phyloP scores from a whole-genome alignment of 2,329 filamentous ascomycete species.

The Lecanosticta acicola region DNA sequence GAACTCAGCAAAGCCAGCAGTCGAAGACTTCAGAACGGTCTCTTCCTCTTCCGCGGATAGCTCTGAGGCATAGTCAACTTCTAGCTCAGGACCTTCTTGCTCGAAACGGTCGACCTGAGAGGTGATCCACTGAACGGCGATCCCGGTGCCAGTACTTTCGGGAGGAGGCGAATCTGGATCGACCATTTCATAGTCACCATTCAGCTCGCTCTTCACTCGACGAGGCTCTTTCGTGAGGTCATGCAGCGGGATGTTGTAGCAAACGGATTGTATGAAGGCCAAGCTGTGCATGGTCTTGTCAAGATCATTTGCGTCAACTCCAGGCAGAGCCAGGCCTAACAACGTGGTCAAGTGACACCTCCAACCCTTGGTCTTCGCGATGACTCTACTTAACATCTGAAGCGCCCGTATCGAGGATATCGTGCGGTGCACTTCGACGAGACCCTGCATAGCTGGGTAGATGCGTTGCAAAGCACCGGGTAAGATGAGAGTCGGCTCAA shows the following conservation, averaged over 20 bases:
- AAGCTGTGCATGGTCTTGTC: conserved; percentile 94
- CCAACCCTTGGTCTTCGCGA: conserved; percentile 91
- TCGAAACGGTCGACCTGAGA: conserved; percentile 93
- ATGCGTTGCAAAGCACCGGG: conserved; percentile 92
- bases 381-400: conserved; percentile 85
- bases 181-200: conserved; percentile 30
- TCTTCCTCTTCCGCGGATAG: conserved; percentile 82
- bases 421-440: conserved; percentile 95
- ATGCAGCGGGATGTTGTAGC: conserved; percentile 90
- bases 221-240: conserved; percentile 61
- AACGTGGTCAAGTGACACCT: conserved; percentile 92
- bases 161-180: conserved; percentile 18
- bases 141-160: conserved; percentile 37
- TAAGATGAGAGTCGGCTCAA: conserved; percentile 86
- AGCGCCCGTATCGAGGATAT: conserved; percentile 87
- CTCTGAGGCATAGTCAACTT: conserved; percentile 78
- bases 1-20: conserved; percentile 89
- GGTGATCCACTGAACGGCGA: conserved; percentile 91
- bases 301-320: conserved; percentile 94
- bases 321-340: conserved; percentile 84
- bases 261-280: conserved; percentile 90
- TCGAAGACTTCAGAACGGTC: conserved; percentile 84
- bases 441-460: conserved; percentile 90
- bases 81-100: conserved; percentile 73
- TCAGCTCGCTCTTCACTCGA: conserved; percentile 36